Evolutionary conservation across 768 basidiomycete genomes (phyloP).

Genomic region (Termitomyces sp.): DNA sequence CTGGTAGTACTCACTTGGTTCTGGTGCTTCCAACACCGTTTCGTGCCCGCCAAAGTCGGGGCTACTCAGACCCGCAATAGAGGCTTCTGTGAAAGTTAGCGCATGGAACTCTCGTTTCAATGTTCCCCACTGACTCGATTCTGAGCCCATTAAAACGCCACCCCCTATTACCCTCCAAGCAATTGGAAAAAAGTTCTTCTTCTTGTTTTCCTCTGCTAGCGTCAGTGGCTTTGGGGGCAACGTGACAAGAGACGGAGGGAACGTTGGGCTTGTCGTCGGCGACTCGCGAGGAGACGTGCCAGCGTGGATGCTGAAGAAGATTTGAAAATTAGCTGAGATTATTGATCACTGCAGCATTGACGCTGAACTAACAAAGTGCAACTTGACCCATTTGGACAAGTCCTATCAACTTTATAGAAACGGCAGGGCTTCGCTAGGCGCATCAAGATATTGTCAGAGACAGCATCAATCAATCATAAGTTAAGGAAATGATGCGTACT

Average conservation of each 20-base stretch:
- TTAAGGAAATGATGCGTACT: constrained; percentile 23
- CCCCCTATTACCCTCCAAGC: constrained; percentile 77
- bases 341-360: not conserved
- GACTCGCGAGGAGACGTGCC: constrained; percentile 17
- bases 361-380: constrained; percentile 53
- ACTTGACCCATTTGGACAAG: constrained; percentile 47
- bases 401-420: constrained; percentile 40
- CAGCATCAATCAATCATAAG: not conserved
- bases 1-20: not conserved
- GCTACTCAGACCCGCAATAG: not conserved
- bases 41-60: not conserved
- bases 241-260: constrained; percentile 2
- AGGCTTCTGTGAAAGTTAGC: not conserved
- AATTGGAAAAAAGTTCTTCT: constrained; percentile 57
- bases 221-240: constrained; percentile 17
- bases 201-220: constrained; percentile 28
- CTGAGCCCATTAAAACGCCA: constrained; percentile 60
- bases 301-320: constrained; percentile 40
- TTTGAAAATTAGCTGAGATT: constrained; percentile 2
- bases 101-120: not conserved
- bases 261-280: constrained; percentile 3
- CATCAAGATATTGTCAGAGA: not conserved
- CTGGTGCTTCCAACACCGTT: not conserved
- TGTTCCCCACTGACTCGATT: constrained; percentile 9
- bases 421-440: constrained; percentile 59